Conservation (phyloP, 176 grass and related monocot genomes). For the Oryza brachyantha region DNA sequence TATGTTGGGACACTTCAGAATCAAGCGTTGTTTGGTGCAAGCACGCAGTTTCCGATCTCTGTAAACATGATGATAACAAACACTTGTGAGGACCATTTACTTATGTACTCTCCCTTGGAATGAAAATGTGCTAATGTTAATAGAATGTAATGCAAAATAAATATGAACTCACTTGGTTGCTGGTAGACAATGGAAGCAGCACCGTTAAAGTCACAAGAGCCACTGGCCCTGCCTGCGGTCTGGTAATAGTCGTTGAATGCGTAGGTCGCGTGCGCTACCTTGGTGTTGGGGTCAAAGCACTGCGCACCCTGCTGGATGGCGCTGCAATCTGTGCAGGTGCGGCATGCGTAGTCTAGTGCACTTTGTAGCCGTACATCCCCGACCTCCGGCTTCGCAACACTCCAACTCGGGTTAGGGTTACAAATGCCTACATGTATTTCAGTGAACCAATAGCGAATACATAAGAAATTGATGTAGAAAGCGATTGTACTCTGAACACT, state of each 20-base stretch:
- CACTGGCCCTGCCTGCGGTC: background rate
- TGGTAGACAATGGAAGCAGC: slow-evolving; percentile 25
- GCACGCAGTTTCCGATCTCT: no score
- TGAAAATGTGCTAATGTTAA: no score
- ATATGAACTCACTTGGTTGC: slow-evolving; percentile 10
- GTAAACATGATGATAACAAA: no score
- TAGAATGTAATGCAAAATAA: no score
- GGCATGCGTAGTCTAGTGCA: slow-evolving; percentile 10
- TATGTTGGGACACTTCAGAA: no score
- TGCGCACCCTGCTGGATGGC: slow-evolving; percentile 37
- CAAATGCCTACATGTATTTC: background rate
- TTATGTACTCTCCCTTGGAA: no score
- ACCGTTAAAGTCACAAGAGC: slow-evolving; percentile 37
- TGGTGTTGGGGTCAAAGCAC: slow-evolving; percentile 56
- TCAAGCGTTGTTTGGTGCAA: no score
- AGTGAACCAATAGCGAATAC: background rate
- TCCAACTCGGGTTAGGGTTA: slow-evolving; percentile 25
- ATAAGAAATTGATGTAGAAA: no score
- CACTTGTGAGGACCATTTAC: no score
- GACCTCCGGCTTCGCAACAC: slow-evolving; percentile 29
- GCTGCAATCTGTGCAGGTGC: slow-evolving; percentile 42
- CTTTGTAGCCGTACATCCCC: background rate
- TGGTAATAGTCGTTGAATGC: slow-evolving; percentile 61
- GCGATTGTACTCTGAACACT: no score
- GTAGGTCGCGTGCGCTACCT: slow-evolving; percentile 44